phyloP scores from a whole-genome alignment of 192 early-diverging fungal genomes.

The Podila epicladia region DNA sequence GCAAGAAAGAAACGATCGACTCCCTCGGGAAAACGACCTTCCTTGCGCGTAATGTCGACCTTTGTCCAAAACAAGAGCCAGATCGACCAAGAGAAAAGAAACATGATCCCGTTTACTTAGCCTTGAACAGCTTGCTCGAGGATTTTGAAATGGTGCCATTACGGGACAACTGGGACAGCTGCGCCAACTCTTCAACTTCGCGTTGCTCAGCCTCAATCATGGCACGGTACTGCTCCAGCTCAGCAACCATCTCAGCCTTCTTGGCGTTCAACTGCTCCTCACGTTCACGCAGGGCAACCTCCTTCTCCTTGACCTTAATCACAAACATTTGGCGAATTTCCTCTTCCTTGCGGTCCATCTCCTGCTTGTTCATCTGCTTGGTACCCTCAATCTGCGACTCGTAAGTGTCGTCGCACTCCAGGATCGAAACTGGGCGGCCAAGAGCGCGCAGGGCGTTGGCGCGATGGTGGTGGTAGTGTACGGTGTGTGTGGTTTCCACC shows the following conservation, averaged over 20 bases:
- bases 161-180: constrained; percentile 11
- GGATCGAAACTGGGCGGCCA: constrained; percentile 81
- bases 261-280: constrained; percentile 57
- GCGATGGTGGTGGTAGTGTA: constrained; percentile 82
- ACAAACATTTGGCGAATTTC: constrained; percentile 73
- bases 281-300: constrained; percentile 49
- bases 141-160: constrained; percentile 31
- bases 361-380: constrained; percentile 65
- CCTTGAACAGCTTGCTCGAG: constrained; percentile 44
- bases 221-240: constrained; percentile 30
- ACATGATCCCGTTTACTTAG: constrained; percentile 6
- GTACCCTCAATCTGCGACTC: constrained; percentile 76
- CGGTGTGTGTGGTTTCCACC: constrained; percentile 80
- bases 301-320: constrained; percentile 58
- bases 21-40: too few relatives aligned
- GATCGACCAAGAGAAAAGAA: too few relatives aligned
- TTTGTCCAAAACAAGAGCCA: too few relatives aligned
- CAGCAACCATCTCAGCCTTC: constrained; percentile 28
- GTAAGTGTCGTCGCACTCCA: constrained; percentile 84
- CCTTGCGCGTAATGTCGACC: too few relatives aligned
- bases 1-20: too few relatives aligned
- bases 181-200: constrained; percentile 33
- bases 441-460: constrained; percentile 67
- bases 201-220: constrained; percentile 35
- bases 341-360: constrained; percentile 80